Conservation (phyloP, 2,329 filamentous ascomycete genomes). For the Xylariomycetidae sp. region DNA sequence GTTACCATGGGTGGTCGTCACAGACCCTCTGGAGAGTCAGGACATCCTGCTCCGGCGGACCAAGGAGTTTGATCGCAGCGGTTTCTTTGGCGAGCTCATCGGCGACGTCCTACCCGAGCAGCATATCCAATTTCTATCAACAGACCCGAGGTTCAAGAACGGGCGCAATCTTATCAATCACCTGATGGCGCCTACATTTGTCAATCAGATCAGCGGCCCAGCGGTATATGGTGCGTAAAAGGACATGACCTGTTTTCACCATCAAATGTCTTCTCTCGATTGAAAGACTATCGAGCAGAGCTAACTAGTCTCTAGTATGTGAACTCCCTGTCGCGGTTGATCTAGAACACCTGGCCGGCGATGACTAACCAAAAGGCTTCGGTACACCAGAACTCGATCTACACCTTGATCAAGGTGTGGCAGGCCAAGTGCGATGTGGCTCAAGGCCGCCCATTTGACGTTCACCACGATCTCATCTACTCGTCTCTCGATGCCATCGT, state of each 20-base stretch:
- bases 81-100: constrained; percentile 27
- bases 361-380: no score
- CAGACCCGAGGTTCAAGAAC: constrained; percentile 25
- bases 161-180: constrained; percentile 32
- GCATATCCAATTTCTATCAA: constrained; percentile 28
- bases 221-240: constrained; percentile 30
- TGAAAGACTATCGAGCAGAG: no score
- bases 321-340: no score
- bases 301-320: no score
- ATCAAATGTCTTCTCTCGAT: no score
- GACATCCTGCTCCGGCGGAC: constrained; percentile 39
- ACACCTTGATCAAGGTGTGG: constrained; percentile 30
- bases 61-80: constrained; percentile 40
- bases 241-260: no score
- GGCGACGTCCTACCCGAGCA: constrained; percentile 27
- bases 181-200: constrained; percentile 32
- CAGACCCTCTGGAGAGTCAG: constrained; percentile 37
- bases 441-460: constrained; percentile 25
- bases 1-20: constrained; percentile 38
- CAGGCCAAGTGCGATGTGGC: constrained; percentile 24
- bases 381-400: no score
- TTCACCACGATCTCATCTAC: constrained; percentile 26
- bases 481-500: constrained; percentile 28
- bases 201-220: constrained; percentile 28
- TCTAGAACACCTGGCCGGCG: no score